phyloP scores from a whole-genome alignment of 441 rosid genomes.

The Arabidopsis lyrata region DNA sequence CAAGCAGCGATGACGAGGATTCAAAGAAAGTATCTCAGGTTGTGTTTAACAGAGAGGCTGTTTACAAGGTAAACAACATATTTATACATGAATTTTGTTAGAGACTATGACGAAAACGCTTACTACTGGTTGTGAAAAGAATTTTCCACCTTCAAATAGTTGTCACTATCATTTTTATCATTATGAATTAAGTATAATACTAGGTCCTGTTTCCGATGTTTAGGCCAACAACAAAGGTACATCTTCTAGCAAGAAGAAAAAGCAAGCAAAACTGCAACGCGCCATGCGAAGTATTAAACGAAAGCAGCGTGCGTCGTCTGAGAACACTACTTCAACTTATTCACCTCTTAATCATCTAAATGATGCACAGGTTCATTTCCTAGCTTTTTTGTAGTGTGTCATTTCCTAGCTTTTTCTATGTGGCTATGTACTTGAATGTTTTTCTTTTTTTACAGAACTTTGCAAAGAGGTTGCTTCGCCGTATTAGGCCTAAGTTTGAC shows the following conservation, averaged over 20 bases:
- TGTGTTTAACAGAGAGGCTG: slow-evolving; percentile 63
- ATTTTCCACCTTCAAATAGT: slow-evolving; percentile 6
- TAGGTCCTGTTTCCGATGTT: slow-evolving; percentile 28
- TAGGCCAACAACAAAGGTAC: slow-evolving; percentile 90
- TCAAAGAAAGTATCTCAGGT: slow-evolving; percentile 52
- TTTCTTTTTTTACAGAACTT: slow-evolving; percentile 63
- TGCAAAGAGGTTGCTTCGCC: slow-evolving; percentile 82
- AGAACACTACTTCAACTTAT: slow-evolving; percentile 52
- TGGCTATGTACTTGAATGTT: slow-evolving; percentile 16
- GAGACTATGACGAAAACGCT: background rate
- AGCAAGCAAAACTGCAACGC: slow-evolving; percentile 93
- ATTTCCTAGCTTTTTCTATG: slow-evolving; percentile 21
- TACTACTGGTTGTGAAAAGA: slow-evolving; percentile 3
- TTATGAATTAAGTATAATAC: background rate
- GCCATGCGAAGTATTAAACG: slow-evolving; percentile 77
- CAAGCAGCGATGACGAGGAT: slow-evolving; percentile 77
- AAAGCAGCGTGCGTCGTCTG: slow-evolving; percentile 76
- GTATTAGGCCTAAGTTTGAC: slow-evolving; percentile 66
- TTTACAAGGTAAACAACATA: slow-evolving; percentile 72
- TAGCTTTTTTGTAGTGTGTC: slow-evolving; percentile 29
- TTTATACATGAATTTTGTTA: background rate
- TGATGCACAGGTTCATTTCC: slow-evolving; percentile 75
- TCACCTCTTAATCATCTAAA: slow-evolving; percentile 86
- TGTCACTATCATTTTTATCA: slow-evolving; percentile 11
- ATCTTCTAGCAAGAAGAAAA: slow-evolving; percentile 87